Evolutionary conservation across 345 rosid species (phyloP), one percentile per base, ranked within the genome.

Genomic region (Gossypium arboreum): DNA sequence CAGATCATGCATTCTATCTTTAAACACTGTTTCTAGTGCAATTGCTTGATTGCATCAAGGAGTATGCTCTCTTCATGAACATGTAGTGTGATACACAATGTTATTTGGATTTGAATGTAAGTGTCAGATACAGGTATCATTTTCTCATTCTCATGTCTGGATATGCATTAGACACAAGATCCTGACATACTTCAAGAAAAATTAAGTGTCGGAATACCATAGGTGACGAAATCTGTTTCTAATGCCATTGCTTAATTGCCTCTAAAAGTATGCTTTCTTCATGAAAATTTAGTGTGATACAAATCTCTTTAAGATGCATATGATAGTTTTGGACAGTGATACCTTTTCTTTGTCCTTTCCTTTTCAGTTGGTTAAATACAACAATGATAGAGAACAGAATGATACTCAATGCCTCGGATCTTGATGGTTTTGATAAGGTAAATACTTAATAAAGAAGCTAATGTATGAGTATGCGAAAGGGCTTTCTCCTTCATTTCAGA

Each of bases 341-440:
- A 15, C 44, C 9, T 52, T 17, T 54, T 54, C 69, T 58, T 66
- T 67, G 51, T 20, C 41, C 64, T 39, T 17, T 77, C 68, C 29
- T 43, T 79, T 78, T 68, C 87, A 93, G 98, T 78, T 95, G 98
- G 99, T 68, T 95, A 73, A 93, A 95, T 81, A 93, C 99, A 4
- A 77, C 93, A 68, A 82, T 93, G 92, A 85, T 89, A 64, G 97
- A 89, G 80, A 95, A 91, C 75, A 85, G 98, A 78, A 90, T 82
- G 73, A 82, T 89, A 58, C 77, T 95, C 79, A 87, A 79, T 73
- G 81, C 89, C 66, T 65, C 81, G 1, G 98, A 95, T 65, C 84
- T 93, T 22, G 99, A 95, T 81, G 98, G 94, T 77, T 95, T 93
- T 59, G 94, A 91, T 73, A 93, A 95, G 94, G 99, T 89, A 83